A percentile compares a stretch with the other conserved stretches of the same genome.
phyloP scores from a whole-genome alignment of 2,329 filamentous ascomycete genomes.

The Scedosporium apiospermum region DNA sequence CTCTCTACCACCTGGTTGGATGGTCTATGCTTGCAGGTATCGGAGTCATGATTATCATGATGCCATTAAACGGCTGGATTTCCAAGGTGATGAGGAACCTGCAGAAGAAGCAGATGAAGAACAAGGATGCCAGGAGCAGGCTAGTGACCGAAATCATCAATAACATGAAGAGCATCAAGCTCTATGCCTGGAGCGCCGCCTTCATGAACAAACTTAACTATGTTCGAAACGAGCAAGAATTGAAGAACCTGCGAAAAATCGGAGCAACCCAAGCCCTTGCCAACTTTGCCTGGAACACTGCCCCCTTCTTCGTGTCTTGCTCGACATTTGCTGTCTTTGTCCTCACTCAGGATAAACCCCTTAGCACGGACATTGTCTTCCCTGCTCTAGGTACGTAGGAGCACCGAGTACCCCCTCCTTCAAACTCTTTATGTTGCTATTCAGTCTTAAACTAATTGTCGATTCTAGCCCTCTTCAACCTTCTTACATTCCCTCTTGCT shows the following conservation, averaged over 20 bases:
- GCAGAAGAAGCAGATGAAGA: slow-evolving; percentile 97
- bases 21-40: slow-evolving; percentile 94
- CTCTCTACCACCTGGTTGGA: slow-evolving; percentile 89
- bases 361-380: slow-evolving; percentile 94
- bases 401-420: not conserved
- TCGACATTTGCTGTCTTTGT: slow-evolving; percentile 94
- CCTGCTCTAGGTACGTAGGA: slow-evolving; percentile 50
- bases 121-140: slow-evolving; percentile 88
- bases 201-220: slow-evolving; percentile 97
- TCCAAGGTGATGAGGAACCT: slow-evolving; percentile 87
- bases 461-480: slow-evolving; percentile 77
- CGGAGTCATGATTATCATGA: slow-evolving; percentile 93
- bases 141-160: slow-evolving; percentile 96
- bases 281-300: slow-evolving; percentile 97
- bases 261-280: slow-evolving; percentile 88
- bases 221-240: slow-evolving; percentile 89
- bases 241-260: slow-evolving; percentile 93
- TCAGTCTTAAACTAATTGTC: not conserved
- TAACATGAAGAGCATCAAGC: slow-evolving; percentile 99
- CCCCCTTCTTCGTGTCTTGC: slow-evolving; percentile 94
- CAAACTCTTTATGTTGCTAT: not conserved
- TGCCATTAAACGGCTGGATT: slow-evolving; percentile 88
- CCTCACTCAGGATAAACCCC: slow-evolving; percentile 65
- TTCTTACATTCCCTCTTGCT: slow-evolving; percentile 88
- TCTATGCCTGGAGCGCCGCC: slow-evolving; percentile 93